phyloP scores from a whole-genome alignment of 805 yeast genomes.

The Lachancea quebecensis region DNA sequence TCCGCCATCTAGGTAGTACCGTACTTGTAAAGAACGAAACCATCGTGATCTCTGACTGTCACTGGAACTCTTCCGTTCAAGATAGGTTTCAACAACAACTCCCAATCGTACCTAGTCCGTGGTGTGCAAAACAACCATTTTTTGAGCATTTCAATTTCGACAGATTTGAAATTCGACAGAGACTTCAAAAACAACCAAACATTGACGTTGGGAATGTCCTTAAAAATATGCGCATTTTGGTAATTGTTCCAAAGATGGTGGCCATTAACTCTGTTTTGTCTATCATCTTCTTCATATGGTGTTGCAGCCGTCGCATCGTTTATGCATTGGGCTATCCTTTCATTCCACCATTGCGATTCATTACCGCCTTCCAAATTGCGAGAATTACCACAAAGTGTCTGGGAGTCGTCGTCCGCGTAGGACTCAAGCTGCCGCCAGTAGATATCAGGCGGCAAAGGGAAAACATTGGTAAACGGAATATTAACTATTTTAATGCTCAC shows the following conservation, averaged over 20 bases:
- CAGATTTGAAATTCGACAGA: slow-evolving; percentile 28
- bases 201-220: slow-evolving; percentile 34
- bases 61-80: slow-evolving; percentile 31
- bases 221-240: slow-evolving; percentile 20
- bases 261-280: not conserved
- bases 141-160: slow-evolving; percentile 34
- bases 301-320: slow-evolving; percentile 7
- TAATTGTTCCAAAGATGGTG: slow-evolving; percentile 21
- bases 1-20: slow-evolving; percentile 10
- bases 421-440: slow-evolving; percentile 20
- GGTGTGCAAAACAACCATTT: slow-evolving; percentile 34
- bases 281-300: slow-evolving; percentile 10
- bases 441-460: slow-evolving; percentile 23
- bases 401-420: slow-evolving; percentile 20
- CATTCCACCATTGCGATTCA: slow-evolving; percentile 22
- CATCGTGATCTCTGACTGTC: slow-evolving; percentile 34
- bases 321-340: slow-evolving; percentile 18
- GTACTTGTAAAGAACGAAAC: slow-evolving; percentile 37
- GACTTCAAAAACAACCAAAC: slow-evolving; percentile 30
- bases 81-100: slow-evolving; percentile 30
- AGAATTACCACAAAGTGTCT: slow-evolving; percentile 16
- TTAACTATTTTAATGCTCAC: slow-evolving; percentile 27
- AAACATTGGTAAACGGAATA: slow-evolving; percentile 31
- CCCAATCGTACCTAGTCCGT: slow-evolving; percentile 36
- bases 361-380: not conserved